These are phyloP conservation scores for Staphylotrichum tortipilum DNA, from an alignment of 495 filamentous ascomycete species.

Conservation along the genomic window DNA sequence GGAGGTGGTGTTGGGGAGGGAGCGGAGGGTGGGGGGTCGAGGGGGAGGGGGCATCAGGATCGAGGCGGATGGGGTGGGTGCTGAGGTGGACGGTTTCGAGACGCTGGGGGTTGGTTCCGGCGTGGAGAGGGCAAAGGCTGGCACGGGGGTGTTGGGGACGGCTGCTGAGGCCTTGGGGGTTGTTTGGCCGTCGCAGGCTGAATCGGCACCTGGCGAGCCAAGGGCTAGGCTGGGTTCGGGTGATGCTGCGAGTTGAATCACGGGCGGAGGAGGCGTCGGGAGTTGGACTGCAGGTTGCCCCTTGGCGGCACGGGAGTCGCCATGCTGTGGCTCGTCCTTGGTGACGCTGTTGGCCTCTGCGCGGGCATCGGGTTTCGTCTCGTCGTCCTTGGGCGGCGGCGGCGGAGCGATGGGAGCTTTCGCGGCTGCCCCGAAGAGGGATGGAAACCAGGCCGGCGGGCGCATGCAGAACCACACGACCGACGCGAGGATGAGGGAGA, in stretches of 20 bases:
- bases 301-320: not conserved
- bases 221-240: not conserved
- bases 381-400: not conserved
- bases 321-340: not conserved
- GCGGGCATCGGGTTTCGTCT: no score
- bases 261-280: conserved; percentile 14
- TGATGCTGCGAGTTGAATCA: conserved; percentile 1
- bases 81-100: not conserved
- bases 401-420: conserved; percentile 14
- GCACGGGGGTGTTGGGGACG: conserved; percentile 16
- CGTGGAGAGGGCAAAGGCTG: conserved; percentile 34
- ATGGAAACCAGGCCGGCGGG: conserved; percentile 35
- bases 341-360: no score
- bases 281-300: not conserved
- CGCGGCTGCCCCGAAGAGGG: conserved; percentile 24
- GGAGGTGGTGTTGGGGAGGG: conserved; percentile 13
- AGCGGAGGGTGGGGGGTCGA: conserved; percentile 21
- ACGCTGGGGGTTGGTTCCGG: conserved; percentile 18
- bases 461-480: conserved; percentile 43
- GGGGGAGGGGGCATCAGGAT: conserved; percentile 26
- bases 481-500: conserved; percentile 47
- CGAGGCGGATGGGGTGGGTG: conserved; percentile 24
- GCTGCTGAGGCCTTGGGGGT: conserved; percentile 33
- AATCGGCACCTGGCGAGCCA: conserved; percentile 7
- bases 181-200: conserved; percentile 24